Percentiles rank a stretch among this genome's conserved stretches.
Evolutionary conservation across 2,329 filamentous ascomycete species (phyloP).

Genomic region (Talaromyces albobiverticillius): DNA sequence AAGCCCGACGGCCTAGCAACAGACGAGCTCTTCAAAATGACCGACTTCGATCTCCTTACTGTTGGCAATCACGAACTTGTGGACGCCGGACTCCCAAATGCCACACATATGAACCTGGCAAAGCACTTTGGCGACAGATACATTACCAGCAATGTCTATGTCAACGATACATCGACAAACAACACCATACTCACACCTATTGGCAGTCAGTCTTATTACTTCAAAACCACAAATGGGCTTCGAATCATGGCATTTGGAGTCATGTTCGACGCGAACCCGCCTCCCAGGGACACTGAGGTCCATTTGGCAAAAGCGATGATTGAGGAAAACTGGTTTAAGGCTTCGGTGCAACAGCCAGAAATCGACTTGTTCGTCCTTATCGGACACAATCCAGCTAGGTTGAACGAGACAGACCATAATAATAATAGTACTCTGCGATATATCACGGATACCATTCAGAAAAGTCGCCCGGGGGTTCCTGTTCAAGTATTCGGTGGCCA

Average conservation of each 20-base stretch:
- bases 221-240: constrained; percentile 48
- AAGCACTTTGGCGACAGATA: constrained; percentile 56
- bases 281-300: constrained; percentile 61
- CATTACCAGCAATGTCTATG: constrained; percentile 54
- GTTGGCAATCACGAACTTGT: constrained; percentile 67
- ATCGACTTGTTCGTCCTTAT: constrained; percentile 64
- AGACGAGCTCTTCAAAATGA: constrained; percentile 51
- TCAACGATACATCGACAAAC: constrained; percentile 43
- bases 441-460: constrained; percentile 60
- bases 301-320: constrained; percentile 53
- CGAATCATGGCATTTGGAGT: constrained; percentile 55
- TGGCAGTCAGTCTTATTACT: constrained; percentile 49
- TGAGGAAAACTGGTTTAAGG: constrained; percentile 58
- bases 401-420: constrained; percentile 33
- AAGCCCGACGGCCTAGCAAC: constrained; percentile 55
- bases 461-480: constrained; percentile 54
- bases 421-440: constrained; percentile 35
- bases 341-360: constrained; percentile 55
- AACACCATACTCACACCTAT: constrained; percentile 42
- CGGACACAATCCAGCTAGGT: constrained; percentile 61
- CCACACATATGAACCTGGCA: constrained; percentile 59
- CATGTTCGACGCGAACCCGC: constrained; percentile 52
- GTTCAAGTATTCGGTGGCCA: constrained; percentile 66
- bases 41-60: constrained; percentile 54
- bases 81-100: constrained; percentile 59